Percentiles rank a stretch among this genome's conserved stretches.
Evolutionary conservation across 345 rosid species (phyloP).

Genomic region (Durio zibethinus): DNA sequence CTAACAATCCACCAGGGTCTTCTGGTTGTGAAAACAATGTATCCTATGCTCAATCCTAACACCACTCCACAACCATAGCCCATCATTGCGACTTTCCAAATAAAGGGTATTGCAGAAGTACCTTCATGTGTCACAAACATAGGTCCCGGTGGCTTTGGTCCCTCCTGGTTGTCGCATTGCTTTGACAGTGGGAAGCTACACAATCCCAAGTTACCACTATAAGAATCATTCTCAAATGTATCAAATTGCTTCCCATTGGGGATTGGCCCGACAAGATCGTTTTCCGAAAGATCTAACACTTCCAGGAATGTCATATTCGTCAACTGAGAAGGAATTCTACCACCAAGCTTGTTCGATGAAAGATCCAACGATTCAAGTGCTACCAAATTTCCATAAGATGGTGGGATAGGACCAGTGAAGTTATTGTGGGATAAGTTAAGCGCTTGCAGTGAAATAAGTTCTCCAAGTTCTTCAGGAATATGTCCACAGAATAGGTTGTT

Average conservation of each 20-base stretch:
- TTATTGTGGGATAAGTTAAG: neutral
- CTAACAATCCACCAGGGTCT: neutral
- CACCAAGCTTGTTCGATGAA: neutral
- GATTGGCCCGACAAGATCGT: constrained; percentile 11
- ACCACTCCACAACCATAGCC: neutral
- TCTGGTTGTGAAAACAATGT: neutral
- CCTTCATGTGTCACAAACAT: neutral
- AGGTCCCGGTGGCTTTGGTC: neutral
- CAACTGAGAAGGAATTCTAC: neutral
- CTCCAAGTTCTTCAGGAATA: neutral
- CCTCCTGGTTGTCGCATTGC: neutral
- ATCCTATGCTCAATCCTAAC: neutral
- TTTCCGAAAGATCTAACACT: neutral
- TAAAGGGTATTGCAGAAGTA: neutral
- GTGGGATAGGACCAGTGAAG: constrained; percentile 19
- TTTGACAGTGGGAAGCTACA: constrained; percentile 19
- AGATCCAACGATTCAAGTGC: constrained; percentile 2
- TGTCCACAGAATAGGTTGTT: neutral
- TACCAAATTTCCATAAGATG: constrained; percentile 4
- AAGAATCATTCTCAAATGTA: constrained; percentile 9
- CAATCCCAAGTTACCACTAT: constrained; percentile 9
- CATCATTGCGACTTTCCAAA: constrained; percentile 1
- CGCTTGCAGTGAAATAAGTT: neutral
- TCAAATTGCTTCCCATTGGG: constrained; percentile 26
- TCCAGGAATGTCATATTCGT: neutral